Base-by-base conservation (phyloP, 306 rosid genomes). In the Neltuma alba region DNA sequence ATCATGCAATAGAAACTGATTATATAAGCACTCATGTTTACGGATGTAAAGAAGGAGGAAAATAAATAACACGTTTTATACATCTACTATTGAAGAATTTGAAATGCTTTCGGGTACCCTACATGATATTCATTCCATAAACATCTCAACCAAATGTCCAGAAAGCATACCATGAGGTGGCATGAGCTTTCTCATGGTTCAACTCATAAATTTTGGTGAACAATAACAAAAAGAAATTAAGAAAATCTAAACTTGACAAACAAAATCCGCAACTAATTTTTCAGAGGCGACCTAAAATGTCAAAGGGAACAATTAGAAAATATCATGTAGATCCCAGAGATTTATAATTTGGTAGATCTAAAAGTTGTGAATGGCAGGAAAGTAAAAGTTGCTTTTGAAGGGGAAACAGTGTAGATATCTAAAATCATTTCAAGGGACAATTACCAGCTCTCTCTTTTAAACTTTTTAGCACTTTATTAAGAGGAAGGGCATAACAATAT, bases 151-250 rank as follows among this genome's bases (percentile, higher is more conserved):
- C 18, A 55, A 41, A 42, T 23, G 55, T 79, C 28, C 65, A 75
- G 65, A 79, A 36, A 33, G 41, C 23, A 72, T 64, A 47, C 36
- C 47, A 72, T 37, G 45, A 20, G 62, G 28, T 58, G 25, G 33
- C 55, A 50, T 68, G 69, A 67, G 42, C 28, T 64, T 64, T 4
- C 57, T 45, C 33, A 34, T 20, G 78, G 74, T 13, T 66, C 82
- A 37, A 54, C 76, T 55, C 31, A 71, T 71, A 76, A 74, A 72
- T 54, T 60, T 60, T 60, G 79, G 75, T 36, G 41, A 37, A 80
- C 58, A 70, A 70, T 20, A 33, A 58, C 23, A 76, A 62, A 44
- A 16, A 74, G 34, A 78, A 27, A 61, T 41, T 25, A 14, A 44
- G 52, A 7, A 27, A 42, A 41, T 15, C 9, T 11, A 75, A 74